Evolutionary conservation across 768 basidiomycete species (phyloP).

Genomic region (Lactifluus hygrophoroides): DNA sequence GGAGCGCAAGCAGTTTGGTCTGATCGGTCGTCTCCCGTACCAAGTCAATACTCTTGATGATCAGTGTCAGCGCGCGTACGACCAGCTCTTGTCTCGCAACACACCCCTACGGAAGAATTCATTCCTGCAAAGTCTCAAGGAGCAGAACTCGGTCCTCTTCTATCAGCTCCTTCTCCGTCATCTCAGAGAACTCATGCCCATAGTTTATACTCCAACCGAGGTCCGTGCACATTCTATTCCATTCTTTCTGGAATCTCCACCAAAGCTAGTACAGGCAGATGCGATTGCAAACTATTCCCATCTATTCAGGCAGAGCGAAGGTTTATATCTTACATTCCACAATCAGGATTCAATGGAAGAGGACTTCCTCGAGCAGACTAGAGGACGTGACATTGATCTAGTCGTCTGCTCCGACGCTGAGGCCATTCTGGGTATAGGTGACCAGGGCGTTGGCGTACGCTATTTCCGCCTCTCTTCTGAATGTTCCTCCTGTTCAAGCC

Average conservation of each 20-base stretch:
- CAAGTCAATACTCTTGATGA: conserved; percentile 52
- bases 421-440: conserved; percentile 74
- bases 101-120: conserved; percentile 54
- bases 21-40: conserved; percentile 31
- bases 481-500: neutral
- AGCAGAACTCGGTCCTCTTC: conserved; percentile 78
- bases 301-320: conserved; percentile 71
- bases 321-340: conserved; percentile 59
- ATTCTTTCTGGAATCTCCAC: neutral
- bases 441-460: conserved; percentile 62
- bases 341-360: conserved; percentile 64
- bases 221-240: conserved; percentile 29
- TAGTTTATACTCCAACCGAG: conserved; percentile 81
- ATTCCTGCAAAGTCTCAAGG: conserved; percentile 67
- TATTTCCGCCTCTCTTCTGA: neutral
- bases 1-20: conserved; percentile 65
- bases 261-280: conserved; percentile 44
- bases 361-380: conserved; percentile 61
- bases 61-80: conserved; percentile 68
- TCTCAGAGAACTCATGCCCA: conserved; percentile 44
- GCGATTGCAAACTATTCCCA: conserved; percentile 82
- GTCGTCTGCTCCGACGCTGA: conserved; percentile 81
- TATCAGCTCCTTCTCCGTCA: conserved; percentile 46
- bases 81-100: conserved; percentile 39
- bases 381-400: conserved; percentile 57